Evolutionary conservation across 768 basidiomycete genomes (phyloP), one percentile per base, ranked within the genome.

Genomic region (Auricularia sp.): DNA sequence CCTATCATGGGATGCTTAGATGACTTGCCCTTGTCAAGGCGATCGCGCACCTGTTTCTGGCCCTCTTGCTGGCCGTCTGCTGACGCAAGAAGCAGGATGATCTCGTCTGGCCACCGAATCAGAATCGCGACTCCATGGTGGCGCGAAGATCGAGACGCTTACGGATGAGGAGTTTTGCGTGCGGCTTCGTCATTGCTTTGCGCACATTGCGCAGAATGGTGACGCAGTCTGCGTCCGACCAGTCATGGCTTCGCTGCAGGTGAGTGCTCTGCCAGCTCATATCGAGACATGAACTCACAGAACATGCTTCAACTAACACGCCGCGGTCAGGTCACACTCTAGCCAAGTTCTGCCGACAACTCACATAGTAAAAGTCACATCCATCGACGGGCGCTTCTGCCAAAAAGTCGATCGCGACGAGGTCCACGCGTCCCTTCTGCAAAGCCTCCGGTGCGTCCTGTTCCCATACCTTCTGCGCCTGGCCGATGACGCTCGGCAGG

Each of bases 301-400:
- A 62, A 78, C 71, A 33, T 76, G 71, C 18, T 75, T 73, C 62
- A 79, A 36, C 78, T 79, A 61, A 5, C 2, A 12, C 8, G n/a
- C 23, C 8, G 4, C 64, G 62, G 14, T 44, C 29, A 29, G 39
- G 23, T 8, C 21, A 43, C 29, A 58, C 39, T 23, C 44, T 61
- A 61, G 12, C 16, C 36, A 23, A 33, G 12, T 35, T 18, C 64
- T 29, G 12, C 21, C 29, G 53, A 12, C 36, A 6, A 71, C 76
- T 67, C 68, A 80, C 79, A 68, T 77, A 79, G 68, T 80, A 80
- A 16, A 78, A 67, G 62, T 78, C 74, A 60, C 76, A 78, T 3
- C 70, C 74, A 6, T 67, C 61, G 3, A 76, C 73, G 2, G 79
- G 79, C 1, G 72, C 54, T 12, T 78, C 76, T 3, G 62, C 68